Base-by-base conservation (phyloP, 2,329 filamentous ascomycete species). In the Colletotrichum sp. region DNA sequence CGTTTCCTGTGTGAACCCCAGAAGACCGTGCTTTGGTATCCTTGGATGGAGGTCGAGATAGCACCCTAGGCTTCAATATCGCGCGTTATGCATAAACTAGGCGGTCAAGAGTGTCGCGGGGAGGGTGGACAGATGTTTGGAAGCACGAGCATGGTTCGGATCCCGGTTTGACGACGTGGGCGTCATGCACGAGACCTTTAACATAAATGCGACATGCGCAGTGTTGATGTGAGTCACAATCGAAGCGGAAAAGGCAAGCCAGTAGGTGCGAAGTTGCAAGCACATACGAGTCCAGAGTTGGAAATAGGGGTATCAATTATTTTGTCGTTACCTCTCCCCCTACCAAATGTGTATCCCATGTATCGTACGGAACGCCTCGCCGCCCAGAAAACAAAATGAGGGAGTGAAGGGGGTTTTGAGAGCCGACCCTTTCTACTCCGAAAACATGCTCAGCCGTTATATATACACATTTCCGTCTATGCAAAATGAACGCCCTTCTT, bases 271-370 rank as follows among this genome's bases (percentile, higher is more conserved):
- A 16, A 15, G 13, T 7, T 13, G n/a, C 36, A 55, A 48, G 24
- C 13, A 30, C n/a, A 66, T 7, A n/a, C 24, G 16, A 67, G 43
- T n/a, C 21, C 12, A 6, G 2, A 38, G n/a, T 64, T 43, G 30
- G 16, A 57, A 68, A 68, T 48, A 60, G 64, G 73, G 74, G 74
- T 76, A 76, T 76, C 74, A 75, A 69, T 76, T 64, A 74, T 68
- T 76, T 74, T 68, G 43, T 60, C 64, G 30, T 66, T 63, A 32
- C 61, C 43, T 48, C 73, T 36, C 68, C 34, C 58, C 58, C 71
- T 75, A 58, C 26, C 69, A 55, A 16, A 32, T 58, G 18, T 65
- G 48, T 73, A 26, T 32, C 36, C 64, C 57, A 36, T 60, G 28
- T 64, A 73, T 60, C 28, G 15, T 58, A 52, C 36, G 30, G 6